Evolutionary conservation across 2,329 filamentous ascomycete genomes (phyloP).

Genomic region (Colletotrichum sp.): DNA sequence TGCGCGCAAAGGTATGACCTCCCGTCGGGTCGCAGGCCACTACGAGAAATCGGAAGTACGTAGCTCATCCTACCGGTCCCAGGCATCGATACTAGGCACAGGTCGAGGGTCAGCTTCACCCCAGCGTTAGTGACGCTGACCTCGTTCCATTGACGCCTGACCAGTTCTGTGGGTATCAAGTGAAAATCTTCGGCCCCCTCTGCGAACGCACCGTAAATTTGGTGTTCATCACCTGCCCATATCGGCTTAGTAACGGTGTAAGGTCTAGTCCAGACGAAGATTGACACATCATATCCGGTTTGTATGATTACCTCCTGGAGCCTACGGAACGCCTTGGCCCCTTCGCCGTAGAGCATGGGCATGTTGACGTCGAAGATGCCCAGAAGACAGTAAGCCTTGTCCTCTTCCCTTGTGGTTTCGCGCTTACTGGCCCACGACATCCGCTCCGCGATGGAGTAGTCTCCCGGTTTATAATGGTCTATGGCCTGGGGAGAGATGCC

Average conservation of each 20-base stretch:
- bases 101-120: accelerated
- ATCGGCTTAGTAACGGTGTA: too few species aligned
- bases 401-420: conserved; percentile 23
- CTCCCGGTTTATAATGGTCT: accelerated
- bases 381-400: conserved; percentile 29
- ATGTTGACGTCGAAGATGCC: conserved; percentile 31
- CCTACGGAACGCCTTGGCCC: conserved; percentile 23
- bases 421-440: conserved; percentile 30
- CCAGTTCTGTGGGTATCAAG: accelerated
- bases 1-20: too few species aligned
- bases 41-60: not conserved
- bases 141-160: not conserved
- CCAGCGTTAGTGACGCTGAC: not conserved
- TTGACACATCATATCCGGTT: not conserved
- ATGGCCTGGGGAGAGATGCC: not conserved
- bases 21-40: too few species aligned
- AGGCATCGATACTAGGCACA: accelerated
- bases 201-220: too few species aligned
- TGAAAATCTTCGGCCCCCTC: accelerated
- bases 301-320: not conserved
- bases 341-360: conserved; percentile 30
- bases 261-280: not conserved
- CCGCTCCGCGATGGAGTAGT: conserved; percentile 1
- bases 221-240: too few species aligned
- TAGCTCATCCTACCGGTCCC: accelerated